Evolutionary conservation across 208 protist genomes (phyloP).

Genomic region (Trichomonas gallinae): DNA sequence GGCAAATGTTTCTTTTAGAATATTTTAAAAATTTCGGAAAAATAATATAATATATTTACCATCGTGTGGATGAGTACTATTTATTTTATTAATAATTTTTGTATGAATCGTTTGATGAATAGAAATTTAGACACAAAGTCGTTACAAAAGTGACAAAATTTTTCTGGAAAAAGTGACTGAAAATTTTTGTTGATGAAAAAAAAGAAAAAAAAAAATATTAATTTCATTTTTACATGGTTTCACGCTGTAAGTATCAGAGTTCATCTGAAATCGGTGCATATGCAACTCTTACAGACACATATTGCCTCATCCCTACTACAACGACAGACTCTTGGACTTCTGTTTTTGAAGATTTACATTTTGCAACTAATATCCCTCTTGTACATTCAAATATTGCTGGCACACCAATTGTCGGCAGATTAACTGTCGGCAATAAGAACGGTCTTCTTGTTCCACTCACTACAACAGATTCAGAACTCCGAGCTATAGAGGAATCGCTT

Average conservation of each 20-base stretch:
- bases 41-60: no score
- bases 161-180: no score
- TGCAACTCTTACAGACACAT: slow-evolving; percentile 90
- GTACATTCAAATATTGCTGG: slow-evolving; percentile 85
- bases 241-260: slow-evolving; percentile 80
- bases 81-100: no score
- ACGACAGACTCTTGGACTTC: slow-evolving; percentile 78
- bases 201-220: no score
- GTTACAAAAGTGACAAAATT: no score
- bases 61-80: no score
- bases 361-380: slow-evolving; percentile 79
- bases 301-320: slow-evolving; percentile 87
- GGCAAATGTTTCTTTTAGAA: no score
- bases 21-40: no score
- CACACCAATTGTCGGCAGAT: slow-evolving; percentile 80
- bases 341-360: slow-evolving; percentile 85
- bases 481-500: slow-evolving; percentile 94
- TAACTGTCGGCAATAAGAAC: slow-evolving; percentile 56
- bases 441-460: slow-evolving; percentile 86
- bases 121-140: no score
- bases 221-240: neutral
- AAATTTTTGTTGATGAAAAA: no score
- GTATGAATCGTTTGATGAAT: no score
- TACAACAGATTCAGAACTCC: slow-evolving; percentile 94
- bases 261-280: slow-evolving; percentile 98